These are phyloP conservation scores for Trichomonas gallinae DNA, from an alignment of 208 protist species.

Conservation along the genomic window DNA sequence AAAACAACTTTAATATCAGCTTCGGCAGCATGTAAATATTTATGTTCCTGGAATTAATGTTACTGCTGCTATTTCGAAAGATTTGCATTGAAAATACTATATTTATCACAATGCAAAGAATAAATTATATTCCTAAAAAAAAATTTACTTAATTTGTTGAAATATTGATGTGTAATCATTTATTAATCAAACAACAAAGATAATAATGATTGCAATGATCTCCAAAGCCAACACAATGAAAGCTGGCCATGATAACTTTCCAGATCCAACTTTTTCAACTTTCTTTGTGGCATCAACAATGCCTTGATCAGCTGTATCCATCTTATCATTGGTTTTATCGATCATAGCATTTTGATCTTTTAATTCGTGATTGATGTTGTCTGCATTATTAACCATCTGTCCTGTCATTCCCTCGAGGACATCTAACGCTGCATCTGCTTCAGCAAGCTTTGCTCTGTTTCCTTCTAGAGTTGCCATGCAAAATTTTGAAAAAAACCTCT, in stretches of 20 bases:
- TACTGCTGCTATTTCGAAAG: too few species aligned
- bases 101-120: too few species aligned
- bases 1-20: too few species aligned
- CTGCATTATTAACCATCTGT: not conserved
- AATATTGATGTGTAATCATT: too few species aligned
- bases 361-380: not conserved
- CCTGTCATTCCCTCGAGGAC: not conserved
- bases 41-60: too few species aligned
- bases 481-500: too few species aligned
- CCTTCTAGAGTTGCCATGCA: not conserved
- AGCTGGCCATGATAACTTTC: not conserved
- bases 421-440: not conserved
- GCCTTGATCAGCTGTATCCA: not conserved
- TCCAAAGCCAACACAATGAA: not conserved
- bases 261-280: not conserved
- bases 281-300: not conserved
- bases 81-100: too few species aligned
- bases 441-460: not conserved
- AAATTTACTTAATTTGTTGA: too few species aligned
- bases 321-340: not conserved
- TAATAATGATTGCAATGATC: not conserved
- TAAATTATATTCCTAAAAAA: too few species aligned
- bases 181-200: not conserved
- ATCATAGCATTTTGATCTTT: not conserved
- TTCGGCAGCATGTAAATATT: too few species aligned